Percentiles rank a stretch among this genome's conserved stretches.
Evolutionary conservation across 169 alveolate species (phyloP).

Genomic region (Eimeria sp.): DNA sequence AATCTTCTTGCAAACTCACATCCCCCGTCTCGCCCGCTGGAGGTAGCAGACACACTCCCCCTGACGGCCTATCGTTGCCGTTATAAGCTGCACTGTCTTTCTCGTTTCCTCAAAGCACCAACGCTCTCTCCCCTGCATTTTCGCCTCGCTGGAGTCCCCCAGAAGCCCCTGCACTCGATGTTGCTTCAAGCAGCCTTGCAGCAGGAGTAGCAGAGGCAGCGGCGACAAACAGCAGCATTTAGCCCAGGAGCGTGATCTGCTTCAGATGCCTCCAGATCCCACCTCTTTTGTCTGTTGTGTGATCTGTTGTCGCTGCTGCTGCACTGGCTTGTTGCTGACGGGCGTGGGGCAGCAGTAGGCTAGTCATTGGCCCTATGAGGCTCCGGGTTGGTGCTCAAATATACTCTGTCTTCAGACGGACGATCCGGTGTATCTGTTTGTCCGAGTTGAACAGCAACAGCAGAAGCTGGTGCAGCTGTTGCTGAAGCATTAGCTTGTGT

Average conservation of each 20-base stretch:
- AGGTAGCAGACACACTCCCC: not conserved
- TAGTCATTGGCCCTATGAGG: not conserved
- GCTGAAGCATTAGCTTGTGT: not conserved
- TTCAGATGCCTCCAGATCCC: not conserved
- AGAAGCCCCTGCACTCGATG: not conserved
- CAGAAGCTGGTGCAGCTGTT: not conserved
- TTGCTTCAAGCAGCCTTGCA: not conserved
- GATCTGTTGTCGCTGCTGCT: not conserved
- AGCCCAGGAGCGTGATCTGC: not conserved
- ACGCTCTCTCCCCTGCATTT: not conserved
- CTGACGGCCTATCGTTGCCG: not conserved
- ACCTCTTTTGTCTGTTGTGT: not conserved
- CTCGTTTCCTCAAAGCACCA: not conserved
- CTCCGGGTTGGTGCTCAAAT: no score
- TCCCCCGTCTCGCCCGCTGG: conserved; percentile 6
- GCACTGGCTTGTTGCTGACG: not conserved
- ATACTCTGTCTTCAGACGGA: no score
- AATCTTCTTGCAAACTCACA: not conserved
- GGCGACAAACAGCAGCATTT: not conserved
- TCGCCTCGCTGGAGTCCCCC: not conserved
- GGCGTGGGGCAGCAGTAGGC: not conserved
- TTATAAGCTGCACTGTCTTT: not conserved
- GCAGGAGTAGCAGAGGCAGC: not conserved
- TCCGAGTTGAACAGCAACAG: not conserved
- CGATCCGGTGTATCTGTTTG: no score